Conservation (phyloP, 352 stramenopile species). For the Saprolegnia parasitica region DNA sequence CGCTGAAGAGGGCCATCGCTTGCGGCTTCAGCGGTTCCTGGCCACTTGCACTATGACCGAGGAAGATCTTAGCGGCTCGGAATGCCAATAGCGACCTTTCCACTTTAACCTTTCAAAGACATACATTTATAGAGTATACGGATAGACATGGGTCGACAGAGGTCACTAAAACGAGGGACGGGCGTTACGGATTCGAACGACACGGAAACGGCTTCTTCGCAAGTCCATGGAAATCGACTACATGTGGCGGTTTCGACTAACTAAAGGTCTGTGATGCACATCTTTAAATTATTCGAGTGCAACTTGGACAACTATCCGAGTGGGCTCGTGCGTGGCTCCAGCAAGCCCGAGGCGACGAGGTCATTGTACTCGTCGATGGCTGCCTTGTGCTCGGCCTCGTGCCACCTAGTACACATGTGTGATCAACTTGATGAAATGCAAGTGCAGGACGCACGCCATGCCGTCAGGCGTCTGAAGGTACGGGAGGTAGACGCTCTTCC, state of each 20-base stretch:
- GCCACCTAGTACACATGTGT: background rate
- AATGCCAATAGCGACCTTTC: background rate
- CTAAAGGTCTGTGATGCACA: background rate
- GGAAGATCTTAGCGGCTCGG: background rate
- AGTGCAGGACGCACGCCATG: background rate
- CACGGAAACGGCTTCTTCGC: background rate
- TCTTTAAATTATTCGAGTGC: too few species aligned
- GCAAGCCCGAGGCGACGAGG: background rate
- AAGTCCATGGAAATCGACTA: background rate
- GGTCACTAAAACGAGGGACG: background rate
- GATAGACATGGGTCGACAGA: too few species aligned
- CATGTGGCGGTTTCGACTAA: background rate
- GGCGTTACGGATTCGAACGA: background rate
- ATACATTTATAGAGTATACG: too few species aligned
- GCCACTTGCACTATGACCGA: background rate
- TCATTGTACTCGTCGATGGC: background rate
- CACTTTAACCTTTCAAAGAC: too few species aligned
- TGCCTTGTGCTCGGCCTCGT: background rate
- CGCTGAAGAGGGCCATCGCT: slow-evolving; percentile 72
- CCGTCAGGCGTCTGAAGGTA: slow-evolving; percentile 14
- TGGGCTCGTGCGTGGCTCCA: too few species aligned
- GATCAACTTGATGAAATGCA: background rate
- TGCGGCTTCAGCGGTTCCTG: too few species aligned
- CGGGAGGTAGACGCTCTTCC: slow-evolving; percentile 10
- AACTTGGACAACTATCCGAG: too few species aligned